These are phyloP conservation scores for Ceratocystis albifundus DNA, from an alignment of 2,329 filamentous ascomycete species.

Conservation along the genomic window DNA sequence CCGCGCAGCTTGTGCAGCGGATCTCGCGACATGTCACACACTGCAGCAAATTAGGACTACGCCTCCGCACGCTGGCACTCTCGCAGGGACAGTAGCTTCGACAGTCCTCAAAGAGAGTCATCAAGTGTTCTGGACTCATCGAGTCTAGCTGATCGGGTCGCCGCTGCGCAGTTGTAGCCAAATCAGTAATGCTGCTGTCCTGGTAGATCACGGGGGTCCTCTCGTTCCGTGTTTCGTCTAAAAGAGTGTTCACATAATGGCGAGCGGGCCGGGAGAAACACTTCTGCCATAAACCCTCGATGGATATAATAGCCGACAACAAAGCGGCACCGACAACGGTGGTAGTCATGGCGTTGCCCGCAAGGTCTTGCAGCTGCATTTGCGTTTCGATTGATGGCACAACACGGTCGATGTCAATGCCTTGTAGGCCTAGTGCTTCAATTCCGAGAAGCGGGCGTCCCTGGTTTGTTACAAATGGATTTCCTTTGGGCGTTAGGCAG, in stretches of 20 bases:
- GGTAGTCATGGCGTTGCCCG: conserved; percentile 69
- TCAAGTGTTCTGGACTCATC: background rate
- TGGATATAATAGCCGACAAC: conserved; percentile 43
- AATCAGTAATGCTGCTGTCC: background rate
- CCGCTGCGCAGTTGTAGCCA: background rate
- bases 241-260: conserved; percentile 13
- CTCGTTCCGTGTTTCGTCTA: background rate
- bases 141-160: background rate
- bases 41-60: conserved; percentile 24
- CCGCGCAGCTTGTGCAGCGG: conserved; percentile 32
- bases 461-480: conserved; percentile 48
- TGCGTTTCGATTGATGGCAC: conserved; percentile 53
- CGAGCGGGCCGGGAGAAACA: conserved; percentile 4
- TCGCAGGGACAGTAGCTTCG: conserved; percentile 31
- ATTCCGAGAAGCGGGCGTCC: conserved; percentile 50
- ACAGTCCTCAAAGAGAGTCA: background rate
- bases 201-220: background rate
- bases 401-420: conserved; percentile 51
- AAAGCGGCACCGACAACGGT: conserved; percentile 58
- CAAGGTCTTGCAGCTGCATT: conserved; percentile 53
- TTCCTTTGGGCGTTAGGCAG: conserved; percentile 57
- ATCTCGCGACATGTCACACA: conserved; percentile 31
- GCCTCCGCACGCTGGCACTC: conserved; percentile 28
- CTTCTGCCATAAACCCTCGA: background rate
- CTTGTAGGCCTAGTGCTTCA: conserved; percentile 56